Evolutionary conservation across 1,284 basidiomycete genomes (phyloP).

Genomic region (Marasmius tenuissimus): DNA sequence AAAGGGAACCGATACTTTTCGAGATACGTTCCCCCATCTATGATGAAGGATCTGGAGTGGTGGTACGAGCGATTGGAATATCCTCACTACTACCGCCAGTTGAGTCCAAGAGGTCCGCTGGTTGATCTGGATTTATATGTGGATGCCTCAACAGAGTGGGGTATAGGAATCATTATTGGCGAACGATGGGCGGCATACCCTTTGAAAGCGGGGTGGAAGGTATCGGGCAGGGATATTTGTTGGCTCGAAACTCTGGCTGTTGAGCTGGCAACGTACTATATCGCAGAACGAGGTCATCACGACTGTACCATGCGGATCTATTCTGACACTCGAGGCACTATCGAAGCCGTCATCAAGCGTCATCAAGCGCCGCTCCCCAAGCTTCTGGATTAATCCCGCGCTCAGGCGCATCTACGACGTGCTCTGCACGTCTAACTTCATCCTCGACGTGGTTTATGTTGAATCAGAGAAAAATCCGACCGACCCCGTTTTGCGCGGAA

Average conservation of each 20-base stretch:
- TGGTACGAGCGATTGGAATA: conserved; percentile 24
- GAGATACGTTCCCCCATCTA: background rate
- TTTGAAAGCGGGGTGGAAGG: conserved; percentile 24
- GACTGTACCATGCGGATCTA: conserved; percentile 26
- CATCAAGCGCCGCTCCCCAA: conserved; percentile 31
- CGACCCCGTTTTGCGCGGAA: conserved; percentile 33
- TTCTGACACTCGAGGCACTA: conserved; percentile 33
- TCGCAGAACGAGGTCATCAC: conserved; percentile 16
- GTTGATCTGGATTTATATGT: conserved; percentile 24
- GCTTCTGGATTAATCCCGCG: conserved; percentile 32
- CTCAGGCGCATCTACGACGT: conserved; percentile 25
- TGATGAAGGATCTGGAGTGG: conserved; percentile 26
- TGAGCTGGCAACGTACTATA: conserved; percentile 23
- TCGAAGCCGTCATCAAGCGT: conserved; percentile 34
- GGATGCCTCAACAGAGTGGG: conserved; percentile 36
- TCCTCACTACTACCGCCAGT: conserved; percentile 6
- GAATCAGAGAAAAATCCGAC: conserved; percentile 29
- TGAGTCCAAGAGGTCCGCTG: conserved; percentile 13
- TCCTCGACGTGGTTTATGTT: conserved; percentile 25
- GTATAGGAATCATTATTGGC: conserved; percentile 33
- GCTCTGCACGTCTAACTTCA: conserved; percentile 22
- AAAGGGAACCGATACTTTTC: background rate
- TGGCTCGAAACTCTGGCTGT: conserved; percentile 32
- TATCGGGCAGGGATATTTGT: conserved; percentile 29
- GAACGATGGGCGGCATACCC: conserved; percentile 26